phyloP scores from a whole-genome alignment of 176 grass and related monocot genomes.

The Avena atlantica region DNA sequence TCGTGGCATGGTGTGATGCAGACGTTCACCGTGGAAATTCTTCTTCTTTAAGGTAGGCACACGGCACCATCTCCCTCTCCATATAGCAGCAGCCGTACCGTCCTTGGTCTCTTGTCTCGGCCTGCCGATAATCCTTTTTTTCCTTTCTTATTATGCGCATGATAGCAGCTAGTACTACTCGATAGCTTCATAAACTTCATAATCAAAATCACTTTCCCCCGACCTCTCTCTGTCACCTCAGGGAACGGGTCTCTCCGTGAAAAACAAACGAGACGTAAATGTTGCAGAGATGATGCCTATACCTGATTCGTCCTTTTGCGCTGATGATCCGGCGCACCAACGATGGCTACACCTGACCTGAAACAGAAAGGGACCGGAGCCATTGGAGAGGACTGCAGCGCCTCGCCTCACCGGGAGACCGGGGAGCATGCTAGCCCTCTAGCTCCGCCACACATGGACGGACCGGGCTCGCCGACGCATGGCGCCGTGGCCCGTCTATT shows the following conservation, averaged over 20 bases:
- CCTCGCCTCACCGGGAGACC: slow-evolving; percentile 23
- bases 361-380: slow-evolving; percentile 39
- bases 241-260: slow-evolving; percentile 5
- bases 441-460: slow-evolving; percentile 56
- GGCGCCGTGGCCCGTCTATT: slow-evolving; percentile 34
- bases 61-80: not conserved
- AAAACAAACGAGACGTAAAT: slow-evolving; percentile 22
- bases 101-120: slow-evolving; percentile 18
- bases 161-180: too few relatives aligned
- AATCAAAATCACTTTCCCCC: slow-evolving; percentile 16
- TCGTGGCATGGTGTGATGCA: slow-evolving; percentile 9
- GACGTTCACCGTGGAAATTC: slow-evolving; percentile 4
- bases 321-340: slow-evolving; percentile 18
- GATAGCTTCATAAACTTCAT: not conserved
- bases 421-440: slow-evolving; percentile 44
- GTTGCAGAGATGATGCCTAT: not conserved
- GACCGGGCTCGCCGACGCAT: slow-evolving; percentile 24
- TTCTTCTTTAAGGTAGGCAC: slow-evolving; percentile 47
- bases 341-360: slow-evolving; percentile 25
- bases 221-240: too few relatives aligned
- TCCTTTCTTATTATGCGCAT: too few relatives aligned
- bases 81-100: slow-evolving; percentile 32
- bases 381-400: slow-evolving; percentile 12
- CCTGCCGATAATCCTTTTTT: not conserved
- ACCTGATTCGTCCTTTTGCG: not conserved